phyloP scores from a whole-genome alignment of 306 rosid genomes.

The Gillenia trifoliata region DNA sequence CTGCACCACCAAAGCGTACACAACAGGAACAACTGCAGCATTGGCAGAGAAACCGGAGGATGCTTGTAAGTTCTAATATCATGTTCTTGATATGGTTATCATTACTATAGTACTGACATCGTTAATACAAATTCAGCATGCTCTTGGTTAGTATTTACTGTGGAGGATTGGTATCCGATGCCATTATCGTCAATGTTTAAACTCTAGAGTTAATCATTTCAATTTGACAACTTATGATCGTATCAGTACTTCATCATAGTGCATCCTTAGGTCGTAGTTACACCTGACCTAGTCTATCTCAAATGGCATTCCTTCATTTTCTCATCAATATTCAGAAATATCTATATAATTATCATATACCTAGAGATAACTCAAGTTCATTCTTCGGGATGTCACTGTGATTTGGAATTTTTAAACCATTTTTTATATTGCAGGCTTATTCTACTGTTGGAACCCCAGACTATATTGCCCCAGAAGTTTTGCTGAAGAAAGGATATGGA shows the following conservation, averaged over 20 bases:
- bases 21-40: conserved; percentile 98
- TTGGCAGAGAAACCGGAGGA: conserved; percentile 97
- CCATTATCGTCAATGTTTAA: neutral
- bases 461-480: conserved; percentile 97
- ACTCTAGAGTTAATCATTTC: neutral
- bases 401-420: conserved; percentile 7
- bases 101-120: conserved; percentile 15
- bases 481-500: conserved; percentile 98
- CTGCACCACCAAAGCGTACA: conserved; percentile 83
- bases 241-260: neutral
- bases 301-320: neutral
- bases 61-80: conserved; percentile 69
- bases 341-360: neutral
- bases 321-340: neutral
- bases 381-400: neutral
- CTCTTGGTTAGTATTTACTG: conserved; percentile 1
- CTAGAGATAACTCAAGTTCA: neutral
- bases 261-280: neutral
- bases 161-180: neutral
- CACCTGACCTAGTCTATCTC: neutral
- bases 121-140: neutral
- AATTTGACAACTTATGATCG: neutral
- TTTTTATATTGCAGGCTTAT: conserved; percentile 65
- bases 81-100: conserved; percentile 19
- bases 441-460: conserved; percentile 99